Evolutionary conservation across 495 filamentous ascomycete species (phyloP).

Genomic region (Xylaria venustula): DNA sequence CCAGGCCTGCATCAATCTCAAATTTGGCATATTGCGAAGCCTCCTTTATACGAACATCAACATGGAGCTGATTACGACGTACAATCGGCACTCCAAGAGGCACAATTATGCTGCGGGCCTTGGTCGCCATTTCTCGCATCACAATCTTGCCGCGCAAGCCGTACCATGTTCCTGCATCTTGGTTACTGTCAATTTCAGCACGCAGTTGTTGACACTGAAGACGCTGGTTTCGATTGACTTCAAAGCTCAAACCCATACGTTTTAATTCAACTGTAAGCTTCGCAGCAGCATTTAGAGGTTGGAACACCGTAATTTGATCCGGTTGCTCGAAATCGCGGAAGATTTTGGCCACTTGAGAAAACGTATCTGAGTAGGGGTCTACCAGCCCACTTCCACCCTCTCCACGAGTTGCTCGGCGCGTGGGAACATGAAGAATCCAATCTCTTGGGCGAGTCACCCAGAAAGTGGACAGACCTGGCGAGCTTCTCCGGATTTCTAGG

Average conservation of each 20-base stretch:
- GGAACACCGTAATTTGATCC: conserved; percentile 35
- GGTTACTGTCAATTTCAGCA: conserved; percentile 50
- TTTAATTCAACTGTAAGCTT: conserved; percentile 32
- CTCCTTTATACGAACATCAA: conserved; percentile 23
- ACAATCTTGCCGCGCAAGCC: conserved; percentile 48
- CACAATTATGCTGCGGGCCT: conserved; percentile 36
- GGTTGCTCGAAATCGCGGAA: conserved; percentile 35
- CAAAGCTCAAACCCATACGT: conserved; percentile 40
- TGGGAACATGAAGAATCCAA: conserved; percentile 31
- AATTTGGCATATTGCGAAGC: conserved; percentile 39
- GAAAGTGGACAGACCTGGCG: conserved; percentile 15
- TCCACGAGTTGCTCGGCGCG: conserved; percentile 17
- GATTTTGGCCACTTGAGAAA: conserved; percentile 31
- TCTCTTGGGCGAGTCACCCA: conserved; percentile 39
- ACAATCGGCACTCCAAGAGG: conserved; percentile 27
- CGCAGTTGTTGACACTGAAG: conserved; percentile 45
- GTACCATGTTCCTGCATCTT: conserved; percentile 51
- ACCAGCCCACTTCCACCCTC: conserved; percentile 16
- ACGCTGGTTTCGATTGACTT: conserved; percentile 21
- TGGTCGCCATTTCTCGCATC: conserved; percentile 34
- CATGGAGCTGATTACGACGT: conserved; percentile 29
- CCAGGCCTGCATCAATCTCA: conserved; percentile 47
- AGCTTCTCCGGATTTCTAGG: conserved; percentile 52
- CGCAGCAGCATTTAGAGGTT: conserved; percentile 21
- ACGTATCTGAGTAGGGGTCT: conserved; percentile 28